These are phyloP conservation scores for Hypoxylon sp. DNA, from an alignment of 2,329 filamentous ascomycete genomes.

Conservation along the genomic window DNA sequence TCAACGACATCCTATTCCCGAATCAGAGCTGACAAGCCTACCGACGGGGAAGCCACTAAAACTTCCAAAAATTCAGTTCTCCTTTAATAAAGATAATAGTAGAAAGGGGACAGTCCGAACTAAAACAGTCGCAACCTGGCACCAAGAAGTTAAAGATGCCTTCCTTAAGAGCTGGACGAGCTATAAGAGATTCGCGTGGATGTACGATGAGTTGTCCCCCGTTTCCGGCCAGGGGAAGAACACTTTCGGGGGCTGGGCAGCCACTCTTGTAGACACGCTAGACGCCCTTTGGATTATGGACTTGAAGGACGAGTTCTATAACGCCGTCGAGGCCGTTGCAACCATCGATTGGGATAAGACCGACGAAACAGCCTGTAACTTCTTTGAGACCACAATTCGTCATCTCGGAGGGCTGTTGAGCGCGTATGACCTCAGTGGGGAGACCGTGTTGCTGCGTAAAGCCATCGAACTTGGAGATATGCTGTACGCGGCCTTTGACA, in stretches of 20 bases:
- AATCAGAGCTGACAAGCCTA: constrained; percentile 42
- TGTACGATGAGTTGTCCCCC: constrained; percentile 49
- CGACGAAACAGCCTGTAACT: constrained; percentile 56
- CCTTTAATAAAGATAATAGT: constrained; percentile 43
- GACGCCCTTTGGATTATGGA: constrained; percentile 75
- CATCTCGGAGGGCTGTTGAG: constrained; percentile 62
- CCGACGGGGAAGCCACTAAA: constrained; percentile 46
- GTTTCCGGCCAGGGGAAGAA: constrained; percentile 48
- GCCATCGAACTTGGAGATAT: constrained; percentile 63
- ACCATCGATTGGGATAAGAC: constrained; percentile 66
- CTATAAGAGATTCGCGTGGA: constrained; percentile 59
- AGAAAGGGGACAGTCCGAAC: constrained; percentile 41
- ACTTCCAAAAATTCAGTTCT: constrained; percentile 48
- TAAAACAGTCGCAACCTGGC: constrained; percentile 47
- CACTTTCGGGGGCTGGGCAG: constrained; percentile 60
- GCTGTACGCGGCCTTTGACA: constrained; percentile 64
- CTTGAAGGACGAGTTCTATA: constrained; percentile 68
- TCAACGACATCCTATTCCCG: constrained; percentile 41
- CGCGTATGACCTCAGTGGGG: constrained; percentile 62
- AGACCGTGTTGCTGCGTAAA: constrained; percentile 60
- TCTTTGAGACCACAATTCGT: constrained; percentile 64
- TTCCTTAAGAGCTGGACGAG: constrained; percentile 64
- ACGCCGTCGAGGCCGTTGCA: constrained; percentile 64
- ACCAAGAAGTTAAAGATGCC: constrained; percentile 57
- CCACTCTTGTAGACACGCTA: constrained; percentile 71